phyloP scores from a whole-genome alignment of 2,329 filamentous ascomycete species.

The Aspergillus aculeatinus region DNA sequence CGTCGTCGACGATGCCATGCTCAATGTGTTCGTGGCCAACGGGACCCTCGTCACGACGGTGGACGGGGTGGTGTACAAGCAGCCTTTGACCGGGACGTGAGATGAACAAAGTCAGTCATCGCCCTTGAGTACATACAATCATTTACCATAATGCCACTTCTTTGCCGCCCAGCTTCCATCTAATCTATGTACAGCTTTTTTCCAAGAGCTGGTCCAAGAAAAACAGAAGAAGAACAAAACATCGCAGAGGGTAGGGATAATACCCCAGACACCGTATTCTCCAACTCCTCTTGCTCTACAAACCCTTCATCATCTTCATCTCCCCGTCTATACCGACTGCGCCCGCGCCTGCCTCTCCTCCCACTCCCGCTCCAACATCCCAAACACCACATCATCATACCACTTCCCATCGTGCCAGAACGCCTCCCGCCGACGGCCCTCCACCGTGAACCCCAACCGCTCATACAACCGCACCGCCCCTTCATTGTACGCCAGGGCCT shows the following conservation, averaged over 20 bases:
- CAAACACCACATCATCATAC: conserved; percentile 15
- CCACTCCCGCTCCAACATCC: conserved; percentile 9
- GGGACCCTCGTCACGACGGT: conserved; percentile 43
- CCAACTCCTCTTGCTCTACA: no score
- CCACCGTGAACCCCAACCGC: conserved; percentile 15
- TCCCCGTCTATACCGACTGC: neutral
- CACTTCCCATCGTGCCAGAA: conserved; percentile 10
- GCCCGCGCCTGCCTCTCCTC: conserved; percentile 2
- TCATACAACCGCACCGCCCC: conserved; percentile 13
- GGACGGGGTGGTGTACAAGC: conserved; percentile 38
- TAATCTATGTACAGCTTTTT: no score
- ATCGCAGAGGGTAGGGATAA: no score
- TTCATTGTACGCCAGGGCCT: conserved; percentile 10
- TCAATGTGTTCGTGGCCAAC: conserved; percentile 44
- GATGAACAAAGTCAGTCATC: no score
- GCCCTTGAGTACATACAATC: no score
- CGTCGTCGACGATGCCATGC: conserved; percentile 39
- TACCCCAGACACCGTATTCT: no score
- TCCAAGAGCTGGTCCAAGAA: no score
- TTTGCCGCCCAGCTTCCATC: no score
- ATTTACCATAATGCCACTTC: no score
- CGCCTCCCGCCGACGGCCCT: conserved; percentile 17
- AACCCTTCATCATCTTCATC: no score
- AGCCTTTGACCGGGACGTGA: conserved; percentile 38
- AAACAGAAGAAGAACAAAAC: no score